phyloP scores from a whole-genome alignment of 352 stramenopile species.

The Phytophthora pini region DNA sequence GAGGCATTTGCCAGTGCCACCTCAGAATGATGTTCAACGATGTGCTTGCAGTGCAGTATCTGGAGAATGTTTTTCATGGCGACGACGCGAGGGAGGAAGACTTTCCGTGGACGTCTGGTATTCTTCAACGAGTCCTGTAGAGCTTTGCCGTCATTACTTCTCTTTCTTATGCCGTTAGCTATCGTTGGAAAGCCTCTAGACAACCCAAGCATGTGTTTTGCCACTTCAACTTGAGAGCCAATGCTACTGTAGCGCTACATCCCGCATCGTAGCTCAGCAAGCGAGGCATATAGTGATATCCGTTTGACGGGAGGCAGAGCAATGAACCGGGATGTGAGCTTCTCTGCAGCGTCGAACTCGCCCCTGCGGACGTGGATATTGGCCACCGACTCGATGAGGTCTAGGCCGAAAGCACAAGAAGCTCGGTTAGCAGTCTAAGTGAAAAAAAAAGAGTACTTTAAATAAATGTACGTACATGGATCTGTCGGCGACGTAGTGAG shows the following conservation, averaged over 20 bases:
- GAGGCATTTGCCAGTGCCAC: no score
- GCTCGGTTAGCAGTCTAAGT: neutral
- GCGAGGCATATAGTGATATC: conserved; percentile 39
- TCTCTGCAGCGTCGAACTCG: conserved; percentile 38
- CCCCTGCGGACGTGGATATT: conserved; percentile 52
- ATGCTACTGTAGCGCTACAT: conserved; percentile 10
- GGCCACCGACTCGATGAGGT: conserved; percentile 53
- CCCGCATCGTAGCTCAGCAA: conserved; percentile 35
- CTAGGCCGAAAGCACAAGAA: conserved; percentile 12
- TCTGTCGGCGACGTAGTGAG: conserved; percentile 37
- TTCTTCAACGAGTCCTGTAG: no score
- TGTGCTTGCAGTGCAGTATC: no score
- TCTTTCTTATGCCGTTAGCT: neutral
- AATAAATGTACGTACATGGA: conserved; percentile 33
- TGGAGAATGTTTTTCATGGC: no score
- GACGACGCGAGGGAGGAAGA: no score
- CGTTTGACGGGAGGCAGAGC: conserved; percentile 38
- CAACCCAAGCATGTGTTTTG: conserved; percentile 2
- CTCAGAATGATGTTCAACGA: no score
- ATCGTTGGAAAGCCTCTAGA: conserved; percentile 1
- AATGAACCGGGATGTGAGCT: conserved; percentile 42
- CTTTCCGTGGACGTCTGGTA: no score
- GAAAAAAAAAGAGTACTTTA: neutral
- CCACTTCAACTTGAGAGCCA: conserved; percentile 2
- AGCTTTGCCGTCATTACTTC: neutral